Conservation (phyloP, 2,329 filamentous ascomycete species). For the Rhynchosporium agropyri region DNA sequence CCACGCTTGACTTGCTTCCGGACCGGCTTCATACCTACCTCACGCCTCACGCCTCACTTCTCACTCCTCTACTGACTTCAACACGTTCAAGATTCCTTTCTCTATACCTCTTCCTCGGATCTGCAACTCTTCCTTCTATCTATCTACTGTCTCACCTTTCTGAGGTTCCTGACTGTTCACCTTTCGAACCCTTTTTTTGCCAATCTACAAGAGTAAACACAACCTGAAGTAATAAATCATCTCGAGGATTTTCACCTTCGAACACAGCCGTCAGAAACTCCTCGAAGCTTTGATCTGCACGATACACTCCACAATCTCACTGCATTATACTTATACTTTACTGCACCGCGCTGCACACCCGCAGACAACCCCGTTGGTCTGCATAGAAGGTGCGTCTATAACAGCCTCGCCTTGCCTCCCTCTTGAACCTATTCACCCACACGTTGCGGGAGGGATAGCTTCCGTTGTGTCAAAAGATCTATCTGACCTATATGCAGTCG, state of each 20-base stretch:
- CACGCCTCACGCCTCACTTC: too few species aligned
- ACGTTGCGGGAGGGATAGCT: slow-evolving; percentile 32
- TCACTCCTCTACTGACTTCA: too few species aligned
- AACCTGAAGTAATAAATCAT: not conserved
- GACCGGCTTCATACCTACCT: too few species aligned
- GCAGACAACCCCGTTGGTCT: slow-evolving; percentile 12
- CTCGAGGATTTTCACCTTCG: not conserved
- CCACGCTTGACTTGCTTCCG: too few species aligned
- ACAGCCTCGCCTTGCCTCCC: slow-evolving; percentile 23
- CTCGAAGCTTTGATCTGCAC: slow-evolving; percentile 8
- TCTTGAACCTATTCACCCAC: slow-evolving; percentile 21
- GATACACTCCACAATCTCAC: slow-evolving; percentile 4
- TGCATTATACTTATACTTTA: not conserved
- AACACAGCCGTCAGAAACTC: slow-evolving; percentile 7
- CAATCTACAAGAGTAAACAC: not conserved
- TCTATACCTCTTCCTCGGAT: too few species aligned
- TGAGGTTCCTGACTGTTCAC: slow-evolving; percentile 11
- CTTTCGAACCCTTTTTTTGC: not conserved
- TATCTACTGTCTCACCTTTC: not conserved
- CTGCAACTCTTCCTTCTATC: too few species aligned
- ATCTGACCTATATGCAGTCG: slow-evolving; percentile 38
- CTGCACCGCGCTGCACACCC: slow-evolving; percentile 9
- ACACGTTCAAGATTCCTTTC: too few species aligned
- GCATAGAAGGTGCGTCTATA: slow-evolving; percentile 17
- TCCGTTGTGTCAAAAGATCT: slow-evolving; percentile 37